A percentile compares a stretch with the other conserved stretches of the same genome.
Conservation (phyloP, 495 filamentous ascomycete species). For the Penicillium daleae region DNA sequence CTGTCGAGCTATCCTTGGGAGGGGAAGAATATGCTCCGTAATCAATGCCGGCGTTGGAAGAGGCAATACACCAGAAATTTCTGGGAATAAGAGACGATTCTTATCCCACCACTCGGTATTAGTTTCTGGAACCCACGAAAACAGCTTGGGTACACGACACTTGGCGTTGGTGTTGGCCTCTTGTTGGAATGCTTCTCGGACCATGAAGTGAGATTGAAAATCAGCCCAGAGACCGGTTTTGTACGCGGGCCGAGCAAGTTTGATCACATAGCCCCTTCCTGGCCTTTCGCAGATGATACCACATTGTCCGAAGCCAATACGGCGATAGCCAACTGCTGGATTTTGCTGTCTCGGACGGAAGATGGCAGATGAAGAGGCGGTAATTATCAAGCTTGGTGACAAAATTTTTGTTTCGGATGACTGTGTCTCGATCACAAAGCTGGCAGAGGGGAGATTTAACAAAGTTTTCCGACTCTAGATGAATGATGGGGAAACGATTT, state of each 20-base stretch:
- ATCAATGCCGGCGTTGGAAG: not conserved
- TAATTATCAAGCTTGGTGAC: not conserved
- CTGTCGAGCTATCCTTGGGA: not conserved
- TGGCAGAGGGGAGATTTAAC: conserved; percentile 38
- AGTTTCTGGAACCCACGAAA: not conserved
- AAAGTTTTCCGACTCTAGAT: conserved; percentile 35
- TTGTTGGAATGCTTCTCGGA: not conserved
- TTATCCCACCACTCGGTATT: not conserved
- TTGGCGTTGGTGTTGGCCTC: not conserved
- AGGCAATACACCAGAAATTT: not conserved
- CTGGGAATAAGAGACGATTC: not conserved
- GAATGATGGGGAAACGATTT: conserved; percentile 30
- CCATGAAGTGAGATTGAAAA: not conserved
- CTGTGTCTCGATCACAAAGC: conserved; percentile 33
- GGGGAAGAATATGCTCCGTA: not conserved
- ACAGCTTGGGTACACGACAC: not conserved
- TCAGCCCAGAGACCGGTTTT: not conserved
- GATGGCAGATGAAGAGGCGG: not conserved
- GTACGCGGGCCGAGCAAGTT: not conserved
- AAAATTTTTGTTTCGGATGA: not conserved
- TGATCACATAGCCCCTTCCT: not conserved
- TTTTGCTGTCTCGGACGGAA: not conserved
- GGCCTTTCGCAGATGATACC: not conserved
- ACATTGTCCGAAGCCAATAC: not conserved
- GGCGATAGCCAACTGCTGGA: not conserved